Evolutionary conservation across 1,284 basidiomycete genomes (phyloP).

Genomic region (Tilletiaria anomala): DNA sequence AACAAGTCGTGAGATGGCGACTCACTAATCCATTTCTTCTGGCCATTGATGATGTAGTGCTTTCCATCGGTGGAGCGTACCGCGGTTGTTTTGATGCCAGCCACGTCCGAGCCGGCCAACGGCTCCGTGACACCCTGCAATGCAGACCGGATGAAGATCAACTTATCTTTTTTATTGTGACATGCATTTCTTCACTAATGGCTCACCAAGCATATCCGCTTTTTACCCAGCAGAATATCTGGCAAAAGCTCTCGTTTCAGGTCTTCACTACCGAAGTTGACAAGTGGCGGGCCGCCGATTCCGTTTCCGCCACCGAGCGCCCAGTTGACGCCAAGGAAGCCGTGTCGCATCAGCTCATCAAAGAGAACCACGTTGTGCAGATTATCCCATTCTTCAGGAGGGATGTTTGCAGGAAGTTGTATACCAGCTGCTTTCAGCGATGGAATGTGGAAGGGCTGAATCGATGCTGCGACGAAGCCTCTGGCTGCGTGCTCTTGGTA

Average conservation of each 20-base stretch:
- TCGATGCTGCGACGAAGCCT: slow-evolving; percentile 1
- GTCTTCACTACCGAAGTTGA: slow-evolving; percentile 70
- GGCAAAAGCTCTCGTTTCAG: slow-evolving; percentile 63
- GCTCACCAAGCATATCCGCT: too few species aligned
- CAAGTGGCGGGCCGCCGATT: slow-evolving; percentile 42
- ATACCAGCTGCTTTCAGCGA: too few species aligned
- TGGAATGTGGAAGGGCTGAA: too few species aligned
- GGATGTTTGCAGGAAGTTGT: slow-evolving; percentile 5
- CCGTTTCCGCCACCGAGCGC: too few species aligned
- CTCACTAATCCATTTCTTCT: slow-evolving; percentile 37
- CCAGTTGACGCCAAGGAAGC: neutral
- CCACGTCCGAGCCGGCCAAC: slow-evolving; percentile 38
- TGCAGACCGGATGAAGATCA: too few species aligned
- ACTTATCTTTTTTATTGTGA: too few species aligned
- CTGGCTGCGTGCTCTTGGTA: neutral
- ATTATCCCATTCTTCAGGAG: slow-evolving; percentile 4
- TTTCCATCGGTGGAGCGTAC: slow-evolving; percentile 33
- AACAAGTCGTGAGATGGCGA: too few species aligned
- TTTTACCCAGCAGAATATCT: slow-evolving; percentile 64
- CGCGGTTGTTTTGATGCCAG: slow-evolving; percentile 32
- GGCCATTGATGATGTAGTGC: slow-evolving; percentile 40
- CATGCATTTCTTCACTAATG: too few species aligned
- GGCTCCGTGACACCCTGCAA: slow-evolving; percentile 28
- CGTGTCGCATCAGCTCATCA: slow-evolving; percentile 5
- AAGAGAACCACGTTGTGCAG: slow-evolving; percentile 5